A percentile compares a stretch with the other conserved stretches of the same genome.
phyloP scores from a whole-genome alignment of 306 rosid genomes.

The Crataegus laevigata region DNA sequence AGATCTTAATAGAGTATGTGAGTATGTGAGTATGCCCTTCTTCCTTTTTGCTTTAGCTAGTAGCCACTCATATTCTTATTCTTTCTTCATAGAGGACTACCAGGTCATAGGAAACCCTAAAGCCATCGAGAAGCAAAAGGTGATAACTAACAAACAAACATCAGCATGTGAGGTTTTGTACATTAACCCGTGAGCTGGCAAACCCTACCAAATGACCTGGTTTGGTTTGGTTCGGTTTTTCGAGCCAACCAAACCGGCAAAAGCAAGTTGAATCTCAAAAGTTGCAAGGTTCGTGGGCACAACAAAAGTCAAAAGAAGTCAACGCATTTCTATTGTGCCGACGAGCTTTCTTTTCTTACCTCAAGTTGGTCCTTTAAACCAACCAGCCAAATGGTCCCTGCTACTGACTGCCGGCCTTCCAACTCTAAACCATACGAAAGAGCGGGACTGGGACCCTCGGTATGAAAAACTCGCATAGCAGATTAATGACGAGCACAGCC shows the following conservation, averaged over 20 bases:
- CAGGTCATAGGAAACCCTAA: not conserved
- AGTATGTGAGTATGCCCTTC: constrained; percentile 10
- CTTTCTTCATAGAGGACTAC: not conserved
- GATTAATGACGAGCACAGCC: constrained; percentile 15
- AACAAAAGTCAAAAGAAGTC: not conserved
- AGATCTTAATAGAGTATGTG: constrained; percentile 13
- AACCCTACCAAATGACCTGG: not conserved
- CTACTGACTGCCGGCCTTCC: not conserved
- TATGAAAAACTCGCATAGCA: not conserved
- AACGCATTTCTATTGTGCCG: not conserved
- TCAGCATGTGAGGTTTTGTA: not conserved
- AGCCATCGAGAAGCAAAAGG: not conserved
- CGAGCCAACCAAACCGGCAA: not conserved
- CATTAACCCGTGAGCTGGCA: not conserved
- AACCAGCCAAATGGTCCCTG: constrained; percentile 23
- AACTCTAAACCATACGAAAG: not conserved
- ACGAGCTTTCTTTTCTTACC: not conserved
- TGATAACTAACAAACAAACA: not conserved
- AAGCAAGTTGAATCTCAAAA: not conserved
- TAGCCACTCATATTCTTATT: constrained; percentile 32
- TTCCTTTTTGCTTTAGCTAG: constrained; percentile 15
- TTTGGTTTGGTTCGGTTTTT: not conserved
- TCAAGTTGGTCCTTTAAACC: constrained; percentile 6
- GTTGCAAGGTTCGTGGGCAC: not conserved
- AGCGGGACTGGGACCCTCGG: not conserved